Base-by-base conservation (phyloP, 1,139 yeast species). In the Geotrichum fermentans region DNA sequence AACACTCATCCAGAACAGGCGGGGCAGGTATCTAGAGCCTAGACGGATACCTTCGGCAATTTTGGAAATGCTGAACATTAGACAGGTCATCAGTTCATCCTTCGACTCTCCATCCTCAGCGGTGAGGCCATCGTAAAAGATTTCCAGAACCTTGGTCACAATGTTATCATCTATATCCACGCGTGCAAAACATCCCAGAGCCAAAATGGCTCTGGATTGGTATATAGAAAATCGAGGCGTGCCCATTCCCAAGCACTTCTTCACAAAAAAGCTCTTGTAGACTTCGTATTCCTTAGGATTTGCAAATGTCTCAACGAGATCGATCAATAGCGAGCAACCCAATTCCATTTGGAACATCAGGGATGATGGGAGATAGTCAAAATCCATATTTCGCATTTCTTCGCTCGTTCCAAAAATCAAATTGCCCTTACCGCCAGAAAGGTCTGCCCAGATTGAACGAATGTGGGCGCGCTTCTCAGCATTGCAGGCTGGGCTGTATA, bases 341-440 rank as follows among this genome's bases (percentile, higher is more conserved):
- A 78, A 72, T 54, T 86, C 90, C 58, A 87, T 73, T 22, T 79
- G 73, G 44, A 69, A 70, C 26, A 77, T 73, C 45, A 80, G 78
- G 45, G 79, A 77, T 38, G 77, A 73, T 47, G 78, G 72, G 18
- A 74, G 71, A 26, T 69, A 71, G 35, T 73, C 66, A 52, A 68
- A 72, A 13, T 68, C 65, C 17, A 67, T 60, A 30, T 68, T 67
- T 40, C 72, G 72, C 47, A 69, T 72, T 35, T 83, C 90, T 58
- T 88, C 79, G n/a, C 82, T 80, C 54, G 86, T 71, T 0, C 96
- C 96, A 68, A 86, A 86, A 53, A 86, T 69, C 73, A 85, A 77
- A 57, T 79, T 80, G 3, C 86, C 83, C 60, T 90, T 75, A 49
- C 84, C 87, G 10, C 86, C 80, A 49, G 86, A 79, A 54, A 87